These are phyloP conservation scores for Closterium sp. DNA, from an alignment of 139 green algal genomes.

Conservation along the genomic window DNA sequence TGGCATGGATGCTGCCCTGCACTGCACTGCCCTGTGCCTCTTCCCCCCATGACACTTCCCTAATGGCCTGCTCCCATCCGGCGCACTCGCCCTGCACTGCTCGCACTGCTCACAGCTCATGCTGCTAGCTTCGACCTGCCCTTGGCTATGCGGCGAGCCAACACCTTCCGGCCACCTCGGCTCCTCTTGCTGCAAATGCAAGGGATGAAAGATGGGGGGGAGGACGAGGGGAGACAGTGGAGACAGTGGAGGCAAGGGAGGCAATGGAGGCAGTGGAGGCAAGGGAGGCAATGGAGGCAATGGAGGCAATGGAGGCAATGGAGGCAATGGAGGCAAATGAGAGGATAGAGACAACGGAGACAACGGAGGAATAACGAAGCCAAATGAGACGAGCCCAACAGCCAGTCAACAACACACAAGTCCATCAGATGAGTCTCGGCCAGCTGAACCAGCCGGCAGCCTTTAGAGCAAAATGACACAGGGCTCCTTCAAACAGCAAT, in stretches of 20 bases:
- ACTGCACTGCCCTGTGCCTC: too few species aligned
- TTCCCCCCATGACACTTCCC: too few species aligned
- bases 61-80: too few species aligned
- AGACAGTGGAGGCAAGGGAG: background rate
- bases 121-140: background rate
- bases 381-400: too few species aligned
- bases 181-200: constrained; percentile 6
- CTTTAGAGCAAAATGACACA: too few species aligned
- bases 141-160: background rate
- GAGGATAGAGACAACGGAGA: background rate
- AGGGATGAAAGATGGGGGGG: background rate
- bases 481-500: too few species aligned
- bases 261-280: background rate
- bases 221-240: background rate
- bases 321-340: background rate
- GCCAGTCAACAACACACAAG: too few species aligned
- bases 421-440: too few species aligned
- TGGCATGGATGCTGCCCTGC: too few species aligned
- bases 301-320: background rate
- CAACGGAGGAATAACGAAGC: background rate
- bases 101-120: background rate
- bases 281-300: too few species aligned
- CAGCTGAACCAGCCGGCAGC: too few species aligned
- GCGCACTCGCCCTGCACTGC: too few species aligned
- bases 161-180: background rate